Conservation (phyloP, 169 alveolate genomes). For the Plasmodium malariae region DNA sequence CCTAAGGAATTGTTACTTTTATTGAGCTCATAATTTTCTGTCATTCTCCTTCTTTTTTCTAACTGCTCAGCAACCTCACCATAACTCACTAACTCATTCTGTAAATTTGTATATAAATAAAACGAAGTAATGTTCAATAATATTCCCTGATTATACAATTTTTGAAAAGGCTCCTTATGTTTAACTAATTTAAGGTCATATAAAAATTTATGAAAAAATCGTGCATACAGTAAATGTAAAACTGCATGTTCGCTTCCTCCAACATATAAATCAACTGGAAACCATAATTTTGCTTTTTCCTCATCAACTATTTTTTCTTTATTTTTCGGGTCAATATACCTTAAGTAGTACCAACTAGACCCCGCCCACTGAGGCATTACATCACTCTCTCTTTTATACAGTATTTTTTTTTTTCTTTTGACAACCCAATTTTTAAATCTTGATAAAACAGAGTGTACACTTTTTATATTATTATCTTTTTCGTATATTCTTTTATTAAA, state of each 20-base stretch:
- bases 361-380: slow-evolving; percentile 97
- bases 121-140: slow-evolving; percentile 82
- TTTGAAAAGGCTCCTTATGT: slow-evolving; percentile 91
- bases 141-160: slow-evolving; percentile 91
- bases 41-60: background rate
- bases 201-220: slow-evolving; percentile 93
- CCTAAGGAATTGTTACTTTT: background rate
- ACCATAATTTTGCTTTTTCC: slow-evolving; percentile 85
- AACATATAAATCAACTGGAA: slow-evolving; percentile 94
- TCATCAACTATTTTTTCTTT: slow-evolving; percentile 74
- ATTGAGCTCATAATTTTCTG: background rate
- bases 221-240: slow-evolving; percentile 92
- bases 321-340: slow-evolving; percentile 90
- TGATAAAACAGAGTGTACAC: slow-evolving; percentile 22
- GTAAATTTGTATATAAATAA: slow-evolving; percentile 52
- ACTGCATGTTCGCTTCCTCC: slow-evolving; percentile 97
- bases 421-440: slow-evolving; percentile 69
- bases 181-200: slow-evolving; percentile 85
- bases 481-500: slow-evolving; percentile 58
- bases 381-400: slow-evolving; percentile 85
- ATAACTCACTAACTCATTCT: slow-evolving; percentile 26
- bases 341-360: slow-evolving; percentile 92
- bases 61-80: background rate
- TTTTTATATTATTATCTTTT: slow-evolving; percentile 1
- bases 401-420: slow-evolving; percentile 72